Base-by-base conservation (phyloP, 2,329 filamentous ascomycete genomes). In the Penicillium sp. region DNA sequence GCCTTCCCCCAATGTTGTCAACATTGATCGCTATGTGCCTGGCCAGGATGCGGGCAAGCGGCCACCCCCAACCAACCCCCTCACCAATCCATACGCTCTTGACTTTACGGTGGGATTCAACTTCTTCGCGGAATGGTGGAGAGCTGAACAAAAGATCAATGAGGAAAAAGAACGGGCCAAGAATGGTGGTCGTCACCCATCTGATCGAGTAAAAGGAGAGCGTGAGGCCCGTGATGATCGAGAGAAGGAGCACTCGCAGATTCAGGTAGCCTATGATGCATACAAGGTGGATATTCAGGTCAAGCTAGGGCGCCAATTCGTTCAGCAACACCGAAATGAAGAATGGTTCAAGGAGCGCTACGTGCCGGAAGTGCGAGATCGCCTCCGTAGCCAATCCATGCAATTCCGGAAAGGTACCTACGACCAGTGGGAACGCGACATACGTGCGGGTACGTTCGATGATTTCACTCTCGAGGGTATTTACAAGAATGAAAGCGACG, bases 281-380 rank as follows among this genome's bases (percentile, higher is more conserved):
- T 88, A 88, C 77, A 88, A 88, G 70, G 82, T 84, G 65, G 85
- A 86, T 57, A 76, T 87, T 11, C 85, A 87, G 64, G 77, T 86
- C 35, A 83, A 84, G 63, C 93, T 96, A 89, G 93, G 95, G 0
- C 87, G 92, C 63, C 82, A 85, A 1, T 99, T 99, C 72, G 95
- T 99, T 43, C 86, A 89, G 49, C 89, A 92, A 66, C 95, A 99
- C 76, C 96, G 96, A 73, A 87, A 87, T 44, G 95, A 99, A 73
- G 93, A 99, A 72, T 99, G 95, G 95, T 99, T 99, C 78, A 91
- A 89, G 66, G 95, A 99, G 76, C 88, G 91, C 71, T 99, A 99
- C 68, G 88, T 96, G 29, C 85, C 91, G 1, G 91, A 95, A 64
- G 86, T 93, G 53, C 84, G 90, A 52, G 88, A 93, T 63, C 82